These are phyloP conservation scores for Hypericum perforatum DNA, from an alignment of 345 rosid genomes.

Conservation along the genomic window DNA sequence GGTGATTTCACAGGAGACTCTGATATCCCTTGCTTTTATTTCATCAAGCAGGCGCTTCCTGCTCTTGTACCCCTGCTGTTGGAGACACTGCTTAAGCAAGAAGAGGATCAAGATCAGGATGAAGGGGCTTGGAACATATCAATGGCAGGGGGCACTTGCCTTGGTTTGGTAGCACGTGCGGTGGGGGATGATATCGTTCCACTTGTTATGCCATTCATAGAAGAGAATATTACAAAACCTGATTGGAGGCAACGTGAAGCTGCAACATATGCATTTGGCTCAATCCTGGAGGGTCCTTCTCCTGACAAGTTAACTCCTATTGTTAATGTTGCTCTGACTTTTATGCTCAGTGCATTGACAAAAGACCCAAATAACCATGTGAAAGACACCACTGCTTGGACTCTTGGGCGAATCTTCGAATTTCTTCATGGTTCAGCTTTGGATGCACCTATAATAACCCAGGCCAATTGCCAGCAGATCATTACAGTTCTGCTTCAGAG, in stretches of 20 bases:
- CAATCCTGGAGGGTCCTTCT: conserved; percentile 59
- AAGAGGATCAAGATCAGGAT: conserved; percentile 64
- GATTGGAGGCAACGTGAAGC: conserved; percentile 66
- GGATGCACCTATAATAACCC: conserved; percentile 52
- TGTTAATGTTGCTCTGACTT: conserved; percentile 11
- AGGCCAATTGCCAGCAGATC: conserved; percentile 65
- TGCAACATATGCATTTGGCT: conserved; percentile 60
- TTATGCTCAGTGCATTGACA: conserved; percentile 49
- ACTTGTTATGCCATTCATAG: conserved; percentile 58
- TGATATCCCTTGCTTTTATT: conserved; percentile 45
- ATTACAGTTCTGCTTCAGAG: conserved; percentile 58
- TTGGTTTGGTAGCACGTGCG: conserved; percentile 59
- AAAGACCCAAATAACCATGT: conserved; percentile 43
- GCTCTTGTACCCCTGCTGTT: conserved; percentile 48
- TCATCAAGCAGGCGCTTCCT: conserved; percentile 53
- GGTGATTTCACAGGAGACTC: conserved; percentile 44
- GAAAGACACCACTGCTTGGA: conserved; percentile 52
- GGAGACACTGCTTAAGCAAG: conserved; percentile 62
- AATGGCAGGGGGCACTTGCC: conserved; percentile 61
- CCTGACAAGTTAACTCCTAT: conserved; percentile 43
- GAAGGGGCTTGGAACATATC: conserved; percentile 71
- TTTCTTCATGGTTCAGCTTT: conserved; percentile 60
- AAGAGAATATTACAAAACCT: conserved; percentile 54
- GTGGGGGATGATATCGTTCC: conserved; percentile 58
- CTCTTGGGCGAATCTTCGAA: conserved; percentile 71